These are phyloP conservation scores for Candida verbasci DNA, from an alignment of 805 yeast genomes.

Conservation along the genomic window DNA sequence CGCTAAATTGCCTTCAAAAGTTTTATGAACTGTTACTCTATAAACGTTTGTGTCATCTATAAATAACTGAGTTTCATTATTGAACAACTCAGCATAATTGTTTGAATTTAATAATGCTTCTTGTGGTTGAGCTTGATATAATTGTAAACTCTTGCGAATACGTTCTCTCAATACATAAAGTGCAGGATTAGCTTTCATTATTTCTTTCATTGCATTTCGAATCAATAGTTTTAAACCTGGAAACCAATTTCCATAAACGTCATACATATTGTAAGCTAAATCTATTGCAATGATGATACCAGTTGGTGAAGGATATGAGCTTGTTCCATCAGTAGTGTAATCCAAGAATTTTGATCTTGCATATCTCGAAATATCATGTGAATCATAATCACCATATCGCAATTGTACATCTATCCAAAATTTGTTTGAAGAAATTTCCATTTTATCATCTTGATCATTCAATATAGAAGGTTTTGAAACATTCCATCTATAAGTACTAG, in stretches of 20 bases:
- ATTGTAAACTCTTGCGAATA: conserved; percentile 87
- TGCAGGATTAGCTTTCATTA: conserved; percentile 94
- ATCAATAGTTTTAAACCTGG: conserved; percentile 87
- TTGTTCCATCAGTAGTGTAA: conserved; percentile 81
- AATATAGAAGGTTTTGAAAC: conserved; percentile 78
- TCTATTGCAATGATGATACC: conserved; percentile 91
- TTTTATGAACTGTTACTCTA: conserved; percentile 85
- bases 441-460: conserved; percentile 58
- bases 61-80: conserved; percentile 76
- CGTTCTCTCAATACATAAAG: conserved; percentile 87
- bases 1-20: conserved; percentile 88
- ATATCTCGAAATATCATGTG: conserved; percentile 93
- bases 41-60: conserved; percentile 94
- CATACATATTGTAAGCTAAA: conserved; percentile 92
- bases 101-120: conserved; percentile 86
- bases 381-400: conserved; percentile 95
- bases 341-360: conserved; percentile 90
- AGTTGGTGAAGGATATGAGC: conserved; percentile 87
- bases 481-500: conserved; percentile 76
- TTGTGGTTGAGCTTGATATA: conserved; percentile 90
- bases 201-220: conserved; percentile 88
- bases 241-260: conserved; percentile 97
- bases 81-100: conserved; percentile 86
- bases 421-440: conserved; percentile 60
- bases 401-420: conserved; percentile 95